Base-by-base conservation (phyloP, 164 flowering plant genomes). In the Aristolochia contorta region DNA sequence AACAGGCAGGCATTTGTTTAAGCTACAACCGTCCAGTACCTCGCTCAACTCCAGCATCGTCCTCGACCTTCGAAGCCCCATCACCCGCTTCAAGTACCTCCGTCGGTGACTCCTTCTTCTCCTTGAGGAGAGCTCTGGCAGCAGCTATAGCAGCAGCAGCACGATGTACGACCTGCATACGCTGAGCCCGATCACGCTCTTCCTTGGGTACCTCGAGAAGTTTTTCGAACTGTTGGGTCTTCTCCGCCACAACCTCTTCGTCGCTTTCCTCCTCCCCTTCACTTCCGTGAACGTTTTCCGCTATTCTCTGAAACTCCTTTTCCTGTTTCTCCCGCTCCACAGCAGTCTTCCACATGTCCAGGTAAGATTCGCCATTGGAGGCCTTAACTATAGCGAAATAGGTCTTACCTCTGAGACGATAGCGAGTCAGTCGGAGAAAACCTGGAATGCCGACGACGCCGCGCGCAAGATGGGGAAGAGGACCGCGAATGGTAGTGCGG, bases 81-180 rank as follows among this genome's bases (percentile, higher is more conserved):
- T 41, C 15, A 3, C 2, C 57, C 16, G 47, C 16, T 47, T 45
- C 63, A 53, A 4, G 2, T 0, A 23, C n/a, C 15, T 13, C 15
- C n/a, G 24, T 47, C 12, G 18, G 43, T 13, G 56, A 56, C 6
- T 15, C 18, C 6, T 45, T 57, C 25, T 59, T 71, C 72, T 86
- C 91, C 57, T 73, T 55, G 10, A 93, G 57, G 56, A 89, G 46
- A 3, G 89, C 75, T 4, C 75, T 73, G 1, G 98, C 96, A 0
- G 97, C 98, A 0, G 91, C 85, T 25, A 93, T 84, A 2, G 98
- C 97, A 0, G 98, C 98, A 0, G 96, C 86, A 4, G 97, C 98
- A 2, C 97, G 83, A 74, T 87, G 92, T 61, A 93, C 77, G 2
- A 93, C 92, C 78, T 89, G 98, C 79, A 85, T 76, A 50, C 87